These are phyloP conservation scores for Gnaphalium uliginosum DNA, from an alignment of 129 eudicot species.

Conservation along the genomic window DNA sequence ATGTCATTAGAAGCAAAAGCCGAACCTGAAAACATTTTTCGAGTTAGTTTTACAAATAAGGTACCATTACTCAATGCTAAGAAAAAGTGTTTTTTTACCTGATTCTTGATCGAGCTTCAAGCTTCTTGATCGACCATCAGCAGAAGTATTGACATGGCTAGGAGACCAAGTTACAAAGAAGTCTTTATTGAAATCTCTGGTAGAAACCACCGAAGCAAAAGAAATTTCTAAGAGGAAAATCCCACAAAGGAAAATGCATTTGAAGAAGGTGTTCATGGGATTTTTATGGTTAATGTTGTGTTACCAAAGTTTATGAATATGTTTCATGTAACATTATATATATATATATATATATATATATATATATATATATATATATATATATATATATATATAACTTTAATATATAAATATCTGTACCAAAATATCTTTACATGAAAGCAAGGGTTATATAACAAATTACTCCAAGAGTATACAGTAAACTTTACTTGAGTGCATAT, in stretches of 20 bases:
- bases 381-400: not conserved
- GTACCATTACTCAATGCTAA: not conserved
- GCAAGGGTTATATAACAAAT: constrained; percentile 45
- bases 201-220: constrained; percentile 61
- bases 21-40: constrained; percentile 43
- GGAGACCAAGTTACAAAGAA: constrained; percentile 80
- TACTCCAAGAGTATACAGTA: not conserved
- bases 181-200: constrained; percentile 77
- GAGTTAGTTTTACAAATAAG: not conserved
- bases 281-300: not conserved
- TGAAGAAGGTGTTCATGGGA: constrained; percentile 38
- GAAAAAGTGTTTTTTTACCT: constrained; percentile 34
- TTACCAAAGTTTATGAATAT: constrained; percentile 15
- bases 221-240: constrained; percentile 36
- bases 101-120: constrained; percentile 68
- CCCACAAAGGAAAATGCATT: constrained; percentile 33
- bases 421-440: constrained; percentile 73
- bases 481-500: not conserved
- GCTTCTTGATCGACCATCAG: constrained; percentile 66
- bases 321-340: constrained; percentile 26
- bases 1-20: constrained; percentile 69
- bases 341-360: too few species aligned
- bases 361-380: constrained; percentile 40
- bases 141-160: constrained; percentile 74
- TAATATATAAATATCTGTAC: constrained; percentile 40